Evolutionary conservation across 2,329 filamentous ascomycete species (phyloP).

Genomic region (Exophiala viscosa): DNA sequence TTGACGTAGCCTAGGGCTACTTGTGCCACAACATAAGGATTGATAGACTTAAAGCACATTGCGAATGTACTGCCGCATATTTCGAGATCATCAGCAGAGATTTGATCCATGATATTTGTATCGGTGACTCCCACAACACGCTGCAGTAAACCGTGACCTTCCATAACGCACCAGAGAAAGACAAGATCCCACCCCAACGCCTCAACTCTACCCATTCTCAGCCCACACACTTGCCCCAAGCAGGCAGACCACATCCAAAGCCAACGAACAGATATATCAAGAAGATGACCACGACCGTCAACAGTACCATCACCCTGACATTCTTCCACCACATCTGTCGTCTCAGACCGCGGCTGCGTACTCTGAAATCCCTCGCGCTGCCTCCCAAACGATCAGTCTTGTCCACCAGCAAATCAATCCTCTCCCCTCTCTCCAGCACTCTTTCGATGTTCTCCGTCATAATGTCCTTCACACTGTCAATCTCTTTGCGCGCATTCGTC

Average conservation of each 20-base stretch:
- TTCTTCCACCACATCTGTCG: conserved; percentile 99
- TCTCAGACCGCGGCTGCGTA: conserved; percentile 79
- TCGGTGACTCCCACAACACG: no score
- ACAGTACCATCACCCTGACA: conserved; percentile 82
- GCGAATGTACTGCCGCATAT: no score
- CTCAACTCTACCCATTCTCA: background rate
- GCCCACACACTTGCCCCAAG: conserved; percentile 44
- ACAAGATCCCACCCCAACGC: no score
- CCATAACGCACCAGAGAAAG: no score
- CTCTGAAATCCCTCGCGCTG: conserved; percentile 83
- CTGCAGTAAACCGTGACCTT: no score
- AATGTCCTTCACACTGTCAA: conserved; percentile 86
- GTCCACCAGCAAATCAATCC: conserved; percentile 89
- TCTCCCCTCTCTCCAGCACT: conserved; percentile 81
- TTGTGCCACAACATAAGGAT: no score
- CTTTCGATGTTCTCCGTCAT: conserved; percentile 96
- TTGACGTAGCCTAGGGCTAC: no score
- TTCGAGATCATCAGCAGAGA: no score
- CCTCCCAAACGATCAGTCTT: conserved; percentile 92
- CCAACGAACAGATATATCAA: conserved; percentile 68
- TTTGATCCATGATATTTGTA: no score
- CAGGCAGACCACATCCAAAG: conserved; percentile 68
- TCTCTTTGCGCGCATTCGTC: conserved; percentile 77
- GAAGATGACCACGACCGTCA: conserved; percentile 67
- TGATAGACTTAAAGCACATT: no score